A percentile compares a stretch with the other conserved stretches of the same genome.
Evolutionary conservation across 495 filamentous ascomycete species (phyloP).

Genomic region (Aspergillus bridgeri): DNA sequence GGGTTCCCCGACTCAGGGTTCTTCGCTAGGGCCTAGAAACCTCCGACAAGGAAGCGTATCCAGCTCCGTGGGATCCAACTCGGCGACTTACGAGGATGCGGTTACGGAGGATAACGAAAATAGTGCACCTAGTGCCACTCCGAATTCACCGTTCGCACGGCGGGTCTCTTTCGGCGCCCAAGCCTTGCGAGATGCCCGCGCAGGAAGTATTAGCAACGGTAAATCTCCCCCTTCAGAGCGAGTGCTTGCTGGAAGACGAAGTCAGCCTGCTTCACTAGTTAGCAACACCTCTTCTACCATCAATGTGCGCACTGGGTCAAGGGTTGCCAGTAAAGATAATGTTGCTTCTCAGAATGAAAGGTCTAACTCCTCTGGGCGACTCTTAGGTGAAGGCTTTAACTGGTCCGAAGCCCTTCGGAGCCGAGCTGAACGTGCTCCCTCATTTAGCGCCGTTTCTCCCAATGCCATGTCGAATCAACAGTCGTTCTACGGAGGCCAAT

Average conservation of each 20-base stretch:
- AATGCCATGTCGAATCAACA: constrained; percentile 29
- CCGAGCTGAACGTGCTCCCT: constrained; percentile 79
- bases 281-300: constrained; percentile 15
- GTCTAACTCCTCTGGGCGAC: constrained; percentile 50
- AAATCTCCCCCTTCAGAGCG: constrained; percentile 38
- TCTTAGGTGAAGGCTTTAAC: constrained; percentile 84
- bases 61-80: constrained; percentile 66
- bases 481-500: constrained; percentile 22
- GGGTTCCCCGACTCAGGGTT: constrained; percentile 65
- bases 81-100: constrained; percentile 79
- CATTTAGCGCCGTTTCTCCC: constrained; percentile 44
- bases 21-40: constrained; percentile 46
- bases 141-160: constrained; percentile 73
- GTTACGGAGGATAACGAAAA: constrained; percentile 78
- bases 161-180: constrained; percentile 90
- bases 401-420: constrained; percentile 92
- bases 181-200: constrained; percentile 68
- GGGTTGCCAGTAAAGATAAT: constrained; percentile 40
- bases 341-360: constrained; percentile 37
- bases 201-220: constrained; percentile 46
- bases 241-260: constrained; percentile 19
- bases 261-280: constrained; percentile 23
- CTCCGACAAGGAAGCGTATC: constrained; percentile 70
- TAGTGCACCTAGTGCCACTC: constrained; percentile 42
- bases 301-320: constrained; percentile 24